phyloP scores from a whole-genome alignment of 78 protist species.

The Creolimax fragrantissima region DNA sequence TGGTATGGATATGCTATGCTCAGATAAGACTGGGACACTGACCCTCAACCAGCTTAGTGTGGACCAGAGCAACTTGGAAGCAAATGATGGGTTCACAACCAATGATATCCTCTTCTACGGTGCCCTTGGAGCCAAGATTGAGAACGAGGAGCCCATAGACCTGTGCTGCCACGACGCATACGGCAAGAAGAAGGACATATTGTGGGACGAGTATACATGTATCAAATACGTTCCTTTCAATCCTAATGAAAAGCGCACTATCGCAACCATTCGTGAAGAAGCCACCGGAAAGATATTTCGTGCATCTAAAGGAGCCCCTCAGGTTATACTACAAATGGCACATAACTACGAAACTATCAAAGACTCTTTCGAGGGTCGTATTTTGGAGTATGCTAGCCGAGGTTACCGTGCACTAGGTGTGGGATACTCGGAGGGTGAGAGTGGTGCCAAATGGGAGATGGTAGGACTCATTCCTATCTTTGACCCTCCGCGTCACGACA shows the following conservation, averaged over 20 bases:
- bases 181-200: not conserved
- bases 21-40: slow-evolving; percentile 95
- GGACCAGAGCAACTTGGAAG: slow-evolving; percentile 12
- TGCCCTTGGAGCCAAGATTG: slow-evolving; percentile 31
- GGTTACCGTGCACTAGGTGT: slow-evolving; percentile 60
- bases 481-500: slow-evolving; percentile 83
- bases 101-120: slow-evolving; percentile 40
- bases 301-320: slow-evolving; percentile 74
- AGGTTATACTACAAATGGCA: slow-evolving; percentile 44
- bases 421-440: not conserved
- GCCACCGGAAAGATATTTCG: slow-evolving; percentile 43
- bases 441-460: slow-evolving; percentile 46
- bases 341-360: slow-evolving; percentile 33
- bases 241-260: slow-evolving; percentile 46
- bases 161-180: slow-evolving; percentile 24
- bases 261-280: slow-evolving; percentile 1
- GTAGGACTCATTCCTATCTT: slow-evolving; percentile 68
- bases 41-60: slow-evolving; percentile 83
- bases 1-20: slow-evolving; percentile 38
- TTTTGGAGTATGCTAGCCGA: slow-evolving; percentile 52
- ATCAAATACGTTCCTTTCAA: slow-evolving; percentile 58
- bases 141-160: slow-evolving; percentile 62
- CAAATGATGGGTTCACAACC: not conserved
- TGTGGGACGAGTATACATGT: not conserved
- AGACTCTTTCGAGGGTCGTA: slow-evolving; percentile 17